These are phyloP conservation scores for Flaveria brownii DNA, from an alignment of 129 eudicot genomes.

Conservation along the genomic window DNA sequence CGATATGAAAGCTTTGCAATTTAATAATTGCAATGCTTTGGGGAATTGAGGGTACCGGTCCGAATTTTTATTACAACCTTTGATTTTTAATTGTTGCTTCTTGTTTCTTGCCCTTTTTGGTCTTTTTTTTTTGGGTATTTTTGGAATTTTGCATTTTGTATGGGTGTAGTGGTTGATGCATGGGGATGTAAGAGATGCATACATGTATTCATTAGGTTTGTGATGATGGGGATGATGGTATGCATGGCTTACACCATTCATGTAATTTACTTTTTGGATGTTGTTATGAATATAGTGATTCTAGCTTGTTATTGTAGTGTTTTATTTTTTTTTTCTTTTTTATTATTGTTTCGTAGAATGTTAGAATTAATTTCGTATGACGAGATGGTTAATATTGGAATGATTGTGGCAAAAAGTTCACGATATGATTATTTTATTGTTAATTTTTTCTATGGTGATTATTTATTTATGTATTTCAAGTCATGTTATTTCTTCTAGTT, in stretches of 20 bases:
- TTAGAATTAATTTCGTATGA: no score
- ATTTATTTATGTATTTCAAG: no score
- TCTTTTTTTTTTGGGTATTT: slow-evolving; percentile 14
- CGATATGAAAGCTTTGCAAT: slow-evolving; percentile 53
- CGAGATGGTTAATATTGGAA: neutral
- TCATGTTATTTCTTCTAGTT: neutral
- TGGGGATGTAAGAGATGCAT: slow-evolving; percentile 90
- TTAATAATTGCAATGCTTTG: slow-evolving; percentile 59
- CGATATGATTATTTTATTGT: neutral
- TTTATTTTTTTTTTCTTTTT: neutral
- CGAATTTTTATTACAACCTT: slow-evolving; percentile 48
- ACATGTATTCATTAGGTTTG: slow-evolving; percentile 44
- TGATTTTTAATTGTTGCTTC: neutral
- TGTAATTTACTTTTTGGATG: slow-evolving; percentile 39
- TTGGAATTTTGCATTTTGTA: slow-evolving; percentile 17
- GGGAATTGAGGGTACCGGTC: slow-evolving; percentile 99
- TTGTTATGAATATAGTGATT: slow-evolving; percentile 2
- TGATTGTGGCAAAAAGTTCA: slow-evolving; percentile 15
- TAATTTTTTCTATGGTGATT: no score
- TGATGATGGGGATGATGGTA: slow-evolving; percentile 34
- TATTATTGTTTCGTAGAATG: no score
- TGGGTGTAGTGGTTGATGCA: slow-evolving; percentile 19
- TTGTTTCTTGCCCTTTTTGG: slow-evolving; percentile 21
- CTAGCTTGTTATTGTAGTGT: neutral
- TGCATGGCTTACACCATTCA: slow-evolving; percentile 88